These are phyloP conservation scores for Lunularia cruciata DNA, from an alignment of 225 moss, liverwort and hornwort genomes.

Conservation along the genomic window DNA sequence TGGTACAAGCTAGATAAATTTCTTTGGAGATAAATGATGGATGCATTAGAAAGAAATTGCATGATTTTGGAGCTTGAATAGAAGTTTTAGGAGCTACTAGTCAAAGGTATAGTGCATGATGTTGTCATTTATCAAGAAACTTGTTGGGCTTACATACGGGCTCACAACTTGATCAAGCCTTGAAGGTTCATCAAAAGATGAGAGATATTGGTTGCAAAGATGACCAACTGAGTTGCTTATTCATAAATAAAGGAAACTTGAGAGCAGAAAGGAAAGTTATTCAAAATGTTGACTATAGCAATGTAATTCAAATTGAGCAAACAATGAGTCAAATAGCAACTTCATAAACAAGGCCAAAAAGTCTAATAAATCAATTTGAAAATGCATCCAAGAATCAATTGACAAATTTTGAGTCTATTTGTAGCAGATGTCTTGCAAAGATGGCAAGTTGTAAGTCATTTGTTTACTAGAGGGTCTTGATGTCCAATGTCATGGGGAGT, in stretches of 20 bases:
- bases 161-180: constrained; percentile 37
- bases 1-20: constrained; percentile 51
- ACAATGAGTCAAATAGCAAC: not conserved
- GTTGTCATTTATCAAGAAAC: constrained; percentile 42
- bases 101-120: constrained; percentile 42
- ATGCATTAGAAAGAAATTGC: constrained; percentile 45
- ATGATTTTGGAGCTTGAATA: constrained; percentile 40
- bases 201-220: constrained; percentile 38
- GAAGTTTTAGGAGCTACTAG: constrained; percentile 51
- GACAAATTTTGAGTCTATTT: not conserved
- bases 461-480: no score
- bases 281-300: constrained; percentile 22
- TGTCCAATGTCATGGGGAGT: no score
- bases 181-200: constrained; percentile 37
- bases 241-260: constrained; percentile 29
- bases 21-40: constrained; percentile 43
- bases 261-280: constrained; percentile 35
- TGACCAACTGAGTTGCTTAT: constrained; percentile 30
- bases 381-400: not conserved
- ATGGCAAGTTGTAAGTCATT: no score
- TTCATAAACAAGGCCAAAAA: not conserved
- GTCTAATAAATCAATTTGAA: not conserved
- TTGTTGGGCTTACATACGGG: constrained; percentile 40
- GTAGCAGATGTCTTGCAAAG: no score
- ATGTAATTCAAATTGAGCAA: not conserved